Evolutionary conservation across 192 early-diverging fungal species (phyloP).

Genomic region (Rhizophagus clarus): DNA sequence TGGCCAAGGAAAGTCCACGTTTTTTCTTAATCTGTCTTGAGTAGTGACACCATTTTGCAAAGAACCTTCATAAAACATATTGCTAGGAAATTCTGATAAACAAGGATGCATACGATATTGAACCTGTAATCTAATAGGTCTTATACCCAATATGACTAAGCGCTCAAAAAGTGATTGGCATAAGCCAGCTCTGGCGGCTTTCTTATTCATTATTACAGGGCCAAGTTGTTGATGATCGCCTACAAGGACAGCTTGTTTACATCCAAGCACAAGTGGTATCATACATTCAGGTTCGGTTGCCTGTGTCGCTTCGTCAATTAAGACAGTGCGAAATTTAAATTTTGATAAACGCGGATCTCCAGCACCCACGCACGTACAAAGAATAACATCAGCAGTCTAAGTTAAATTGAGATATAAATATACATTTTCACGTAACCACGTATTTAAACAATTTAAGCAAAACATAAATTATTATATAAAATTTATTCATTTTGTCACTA

Average conservation of each 20-base stretch:
- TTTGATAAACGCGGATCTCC: constrained; percentile 91
- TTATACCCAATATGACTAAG: constrained; percentile 85
- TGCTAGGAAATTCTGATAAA: constrained; percentile 97
- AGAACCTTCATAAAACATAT: constrained; percentile 99
- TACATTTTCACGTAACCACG: not conserved
- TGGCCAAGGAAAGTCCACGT: constrained; percentile 97
- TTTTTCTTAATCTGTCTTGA: constrained; percentile 82
- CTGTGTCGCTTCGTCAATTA: constrained; percentile 98
- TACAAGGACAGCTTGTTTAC: constrained; percentile 94
- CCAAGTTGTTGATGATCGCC: constrained; percentile 99
- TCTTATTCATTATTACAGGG: constrained; percentile 97
- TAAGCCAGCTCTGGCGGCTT: constrained; percentile 90
- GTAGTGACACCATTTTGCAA: constrained; percentile 96
- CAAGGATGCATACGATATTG: constrained; percentile 99
- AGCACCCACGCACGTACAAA: constrained; percentile 96
- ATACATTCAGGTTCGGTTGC: constrained; percentile 96
- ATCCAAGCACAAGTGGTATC: constrained; percentile 96
- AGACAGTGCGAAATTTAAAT: constrained; percentile 89
- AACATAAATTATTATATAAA: not conserved
- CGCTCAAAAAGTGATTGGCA: constrained; percentile 97
- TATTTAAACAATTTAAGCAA: not conserved
- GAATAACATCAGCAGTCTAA: constrained; percentile 92
- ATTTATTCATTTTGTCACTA: not conserved
- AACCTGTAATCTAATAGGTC: constrained; percentile 94
- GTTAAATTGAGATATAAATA: not conserved